Evolutionary conservation across 2,329 filamentous ascomycete species (phyloP).

Genomic region (Pseudogymnoascus sp.): DNA sequence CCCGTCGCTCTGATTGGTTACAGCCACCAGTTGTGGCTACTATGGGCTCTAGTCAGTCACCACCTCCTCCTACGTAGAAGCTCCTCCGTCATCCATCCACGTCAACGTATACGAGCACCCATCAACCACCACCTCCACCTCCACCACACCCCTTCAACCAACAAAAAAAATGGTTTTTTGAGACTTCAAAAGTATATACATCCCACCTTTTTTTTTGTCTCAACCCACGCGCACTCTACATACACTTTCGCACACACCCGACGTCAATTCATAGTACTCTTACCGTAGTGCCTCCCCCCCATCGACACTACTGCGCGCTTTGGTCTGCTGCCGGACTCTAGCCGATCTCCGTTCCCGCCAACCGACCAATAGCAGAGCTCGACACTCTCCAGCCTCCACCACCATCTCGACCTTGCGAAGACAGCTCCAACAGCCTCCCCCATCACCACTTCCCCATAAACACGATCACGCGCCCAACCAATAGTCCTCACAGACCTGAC

Average conservation of each 20-base stretch:
- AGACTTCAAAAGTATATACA: not conserved
- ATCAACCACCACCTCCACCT: not conserved
- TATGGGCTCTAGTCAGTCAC: not conserved
- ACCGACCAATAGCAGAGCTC: not conserved
- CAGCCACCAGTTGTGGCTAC: not conserved
- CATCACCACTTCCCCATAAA: not conserved
- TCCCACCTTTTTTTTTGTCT: not conserved
- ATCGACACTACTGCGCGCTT: not conserved
- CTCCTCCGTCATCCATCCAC: not conserved
- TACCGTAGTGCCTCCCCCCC: not conserved
- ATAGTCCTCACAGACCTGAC: not conserved
- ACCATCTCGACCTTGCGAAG: not conserved
- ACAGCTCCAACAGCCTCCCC: not conserved
- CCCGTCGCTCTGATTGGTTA: not conserved
- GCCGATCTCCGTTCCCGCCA: not conserved
- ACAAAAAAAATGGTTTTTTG: not conserved
- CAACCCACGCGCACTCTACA: not conserved
- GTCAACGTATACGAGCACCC: not conserved
- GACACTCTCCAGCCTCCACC: not conserved
- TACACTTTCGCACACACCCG: not conserved
- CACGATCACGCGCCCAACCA: not conserved
- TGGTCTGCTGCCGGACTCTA: not conserved
- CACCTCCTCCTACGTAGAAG: not conserved
- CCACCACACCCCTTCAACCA: not conserved
- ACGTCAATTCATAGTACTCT: not conserved